Base-by-base conservation (phyloP, 2,329 filamentous ascomycete genomes). In the Fusarium tuaranense region DNA sequence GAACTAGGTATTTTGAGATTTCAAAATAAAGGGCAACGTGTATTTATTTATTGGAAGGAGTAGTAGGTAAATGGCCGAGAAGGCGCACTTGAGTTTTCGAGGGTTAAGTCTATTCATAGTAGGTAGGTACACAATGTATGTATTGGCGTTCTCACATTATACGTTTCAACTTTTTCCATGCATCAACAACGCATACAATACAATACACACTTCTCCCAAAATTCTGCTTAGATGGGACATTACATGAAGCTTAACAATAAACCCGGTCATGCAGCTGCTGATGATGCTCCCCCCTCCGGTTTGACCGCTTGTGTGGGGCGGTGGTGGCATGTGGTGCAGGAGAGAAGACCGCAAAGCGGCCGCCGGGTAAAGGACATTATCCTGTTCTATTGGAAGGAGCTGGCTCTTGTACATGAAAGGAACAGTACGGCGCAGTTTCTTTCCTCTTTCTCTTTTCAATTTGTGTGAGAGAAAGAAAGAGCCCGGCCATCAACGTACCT, bases 51-150 rank as follows among this genome's bases (percentile, higher is more conserved):
- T 25, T 25, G 7, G 9, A 8, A 41, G 34, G n/a, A 62, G 2
- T 22, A 62, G 2, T 22, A 20, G 46, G 2, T 25, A 32, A 62
- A 22, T 25, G 20, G 27, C 36, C 34, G 53, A 58, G 14, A 34
- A 20, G 16, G 14, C 16, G 46, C 12, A 51, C 53, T 65, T 60
- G n/a, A 59, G 62, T 65, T 65, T 65, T 20, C 38, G 58, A 62
- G 59, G 59, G 4, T 14, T 6, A 27, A 53, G 25, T 53, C 27
- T 53, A 53, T 53, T 22, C 53, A 36, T 55, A 41, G 30, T 32
- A 32, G 30, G 30, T 32, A 32, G 9, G 39, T 20, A 10, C 5
- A 20, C 38, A 41, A 41, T 10, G 9, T 13, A 25, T 9, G 44
- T 22, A 25, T 22, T 46, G 20, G 20, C 51, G 20, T 57, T 20